Evolutionary conservation across 352 stramenopile genomes (phyloP), one percentile per base, ranked within the genome.

Genomic region (Pythium aquatile): DNA sequence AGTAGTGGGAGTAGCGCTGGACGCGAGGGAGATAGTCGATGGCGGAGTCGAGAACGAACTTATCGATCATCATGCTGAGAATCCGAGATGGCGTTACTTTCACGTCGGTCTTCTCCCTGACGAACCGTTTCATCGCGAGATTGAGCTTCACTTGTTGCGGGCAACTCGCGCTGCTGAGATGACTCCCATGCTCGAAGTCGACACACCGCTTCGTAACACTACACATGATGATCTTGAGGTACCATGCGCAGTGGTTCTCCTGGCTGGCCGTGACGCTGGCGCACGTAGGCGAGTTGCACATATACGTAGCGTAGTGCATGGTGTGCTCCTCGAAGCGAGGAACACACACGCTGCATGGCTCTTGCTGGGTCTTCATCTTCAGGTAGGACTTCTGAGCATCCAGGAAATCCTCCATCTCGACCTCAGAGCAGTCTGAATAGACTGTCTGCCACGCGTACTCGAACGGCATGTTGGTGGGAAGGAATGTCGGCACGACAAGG

Each of bases 261-360:
- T 13, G 13, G 8, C 9, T 9, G 26, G 49, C 10, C 3, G 6
- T 39, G 6, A n/a, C n/a, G n/a, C n/a, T n/a, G n/a, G n/a, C 2
- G 37, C 55, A 61, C 1, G 55, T 52, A 1, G 37, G 0, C 20
- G 55, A 61, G 7, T 24, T 39, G 28, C 55, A 61, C 13, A 11
- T 39, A 37, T 61, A 61, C 20, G 52, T 39, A 5, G 28, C 55
- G 39, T 61, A 61, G 55, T 61, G 55, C 39, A 52, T 52, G 3
- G 2, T 52, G 39, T 61, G 55, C n/a, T 52, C n/a, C 3, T 37
- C 9, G 39, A 30, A 52, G 6, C 55, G 55, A 26, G 39, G 24
- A 13, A 52, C 14, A 30, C 55, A 61, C 16, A 61, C 55, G 20
- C 11, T 37, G 39, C 55, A 61, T 13, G 9, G 20, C 6, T 61